Percentiles rank a stretch among this genome's conserved stretches.
phyloP scores from a whole-genome alignment of 192 early-diverging fungal genomes.

The Coemansia sp. region DNA sequence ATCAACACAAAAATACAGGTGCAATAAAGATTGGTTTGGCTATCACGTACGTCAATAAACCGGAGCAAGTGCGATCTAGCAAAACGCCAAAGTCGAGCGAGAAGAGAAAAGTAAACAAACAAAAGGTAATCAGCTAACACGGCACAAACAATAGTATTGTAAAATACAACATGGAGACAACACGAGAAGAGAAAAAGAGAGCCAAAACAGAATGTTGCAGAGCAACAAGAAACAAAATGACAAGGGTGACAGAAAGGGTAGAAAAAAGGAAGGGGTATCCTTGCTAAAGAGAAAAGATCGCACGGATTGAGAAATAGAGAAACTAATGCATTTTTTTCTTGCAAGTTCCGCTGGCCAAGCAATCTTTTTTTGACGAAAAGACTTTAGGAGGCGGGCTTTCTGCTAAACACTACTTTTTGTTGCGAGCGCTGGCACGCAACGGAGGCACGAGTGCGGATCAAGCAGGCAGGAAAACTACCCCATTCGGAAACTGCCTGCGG shows the following conservation, averaged over 20 bases:
- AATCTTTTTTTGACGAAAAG: background rate
- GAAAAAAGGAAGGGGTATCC: constrained; percentile 4
- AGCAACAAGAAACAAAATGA: background rate
- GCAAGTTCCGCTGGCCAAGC: background rate
- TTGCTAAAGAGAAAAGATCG: background rate
- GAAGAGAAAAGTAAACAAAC: background rate
- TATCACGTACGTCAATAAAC: background rate
- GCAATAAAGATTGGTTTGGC: background rate
- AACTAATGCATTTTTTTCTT: background rate
- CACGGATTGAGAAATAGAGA: background rate
- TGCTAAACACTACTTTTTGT: background rate
- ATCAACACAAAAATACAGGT: background rate
- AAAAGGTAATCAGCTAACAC: background rate
- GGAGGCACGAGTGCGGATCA: background rate
- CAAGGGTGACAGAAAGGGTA: background rate
- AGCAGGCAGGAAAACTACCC: background rate
- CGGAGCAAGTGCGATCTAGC: no score
- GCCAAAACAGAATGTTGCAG: background rate
- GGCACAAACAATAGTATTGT: constrained; percentile 1
- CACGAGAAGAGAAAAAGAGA: background rate
- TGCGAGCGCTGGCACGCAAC: no score
- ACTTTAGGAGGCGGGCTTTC: background rate
- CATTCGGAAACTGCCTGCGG: no score
- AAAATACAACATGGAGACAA: background rate
- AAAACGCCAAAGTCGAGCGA: no score